Conservation (phyloP, 2,329 filamentous ascomycete species). For the Torrubiellomyces zombiae region DNA sequence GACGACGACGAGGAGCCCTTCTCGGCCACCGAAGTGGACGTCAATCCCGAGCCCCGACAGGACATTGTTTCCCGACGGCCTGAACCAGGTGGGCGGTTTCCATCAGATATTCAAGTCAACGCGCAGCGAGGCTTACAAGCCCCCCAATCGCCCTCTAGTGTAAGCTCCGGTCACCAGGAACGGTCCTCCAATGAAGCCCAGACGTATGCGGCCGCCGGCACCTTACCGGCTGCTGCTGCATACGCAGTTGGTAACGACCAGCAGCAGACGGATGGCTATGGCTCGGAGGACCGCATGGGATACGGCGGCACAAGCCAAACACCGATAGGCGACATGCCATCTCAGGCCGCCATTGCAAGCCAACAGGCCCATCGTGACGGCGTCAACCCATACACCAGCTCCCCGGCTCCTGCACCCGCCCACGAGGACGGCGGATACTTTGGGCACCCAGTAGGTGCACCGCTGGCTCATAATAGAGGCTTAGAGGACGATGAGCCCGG, state of each 20-base stretch:
- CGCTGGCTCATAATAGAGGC: slow-evolving; percentile 5
- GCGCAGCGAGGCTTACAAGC: slow-evolving; percentile 62
- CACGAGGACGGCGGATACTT: slow-evolving; percentile 6
- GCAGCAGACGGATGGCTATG: neutral
- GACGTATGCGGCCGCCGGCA: slow-evolving; percentile 40
- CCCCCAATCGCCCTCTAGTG: slow-evolving; percentile 65
- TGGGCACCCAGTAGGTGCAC: slow-evolving; percentile 6
- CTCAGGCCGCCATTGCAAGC: slow-evolving; percentile 31
- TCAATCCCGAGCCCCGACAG: slow-evolving; percentile 30
- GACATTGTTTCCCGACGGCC: slow-evolving; percentile 47
- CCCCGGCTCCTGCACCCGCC: slow-evolving; percentile 16
- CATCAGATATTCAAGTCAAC: slow-evolving; percentile 80
- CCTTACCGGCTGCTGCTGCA: slow-evolving; percentile 22
- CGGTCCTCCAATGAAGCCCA: slow-evolving; percentile 34
- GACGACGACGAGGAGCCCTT: slow-evolving; percentile 52
- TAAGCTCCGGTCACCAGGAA: slow-evolving; percentile 46
- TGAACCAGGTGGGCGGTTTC: slow-evolving; percentile 90
- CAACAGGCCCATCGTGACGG: slow-evolving; percentile 35
- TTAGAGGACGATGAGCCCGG: slow-evolving; percentile 5
- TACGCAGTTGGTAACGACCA: slow-evolving; percentile 14
- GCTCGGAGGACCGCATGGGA: slow-evolving; percentile 10
- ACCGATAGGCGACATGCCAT: slow-evolving; percentile 30
- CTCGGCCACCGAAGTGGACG: slow-evolving; percentile 27
- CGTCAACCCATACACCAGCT: slow-evolving; percentile 39
- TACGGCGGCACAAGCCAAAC: slow-evolving; percentile 29